Percentiles rank a stretch among this genome's conserved stretches.
These are phyloP conservation scores for Pachysandra terminalis DNA, from an alignment of 164 flowering plant genomes.

Conservation along the genomic window DNA sequence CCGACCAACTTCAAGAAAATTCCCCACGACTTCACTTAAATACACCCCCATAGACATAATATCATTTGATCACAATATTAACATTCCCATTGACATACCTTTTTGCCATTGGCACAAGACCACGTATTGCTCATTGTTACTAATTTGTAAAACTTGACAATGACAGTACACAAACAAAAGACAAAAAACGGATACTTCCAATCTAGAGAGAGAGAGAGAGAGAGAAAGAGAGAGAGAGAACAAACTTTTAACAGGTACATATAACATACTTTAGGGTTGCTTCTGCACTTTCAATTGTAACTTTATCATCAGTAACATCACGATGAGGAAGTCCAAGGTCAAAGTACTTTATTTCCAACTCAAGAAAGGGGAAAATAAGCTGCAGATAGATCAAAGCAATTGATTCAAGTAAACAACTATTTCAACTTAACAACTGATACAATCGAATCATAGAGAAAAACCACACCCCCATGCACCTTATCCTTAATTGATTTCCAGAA, in stretches of 20 bases:
- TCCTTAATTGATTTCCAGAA: constrained; percentile 87
- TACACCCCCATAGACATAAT: no score
- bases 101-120: no score
- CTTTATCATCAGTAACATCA: constrained; percentile 95
- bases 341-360: constrained; percentile 92
- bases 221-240: no score
- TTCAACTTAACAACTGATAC: background rate
- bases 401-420: background rate
- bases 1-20: no score
- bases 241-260: background rate
- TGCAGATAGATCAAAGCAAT: constrained; percentile 25
- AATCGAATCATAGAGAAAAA: background rate
- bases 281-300: constrained; percentile 97
- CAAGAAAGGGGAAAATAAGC: constrained; percentile 91
- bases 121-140: no score
- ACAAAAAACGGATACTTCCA: no score
- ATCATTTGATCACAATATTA: no score
- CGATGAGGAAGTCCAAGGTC: constrained; percentile 91
- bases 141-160: no score
- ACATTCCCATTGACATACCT: no score
- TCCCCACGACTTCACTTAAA: no score
- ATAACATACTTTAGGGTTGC: constrained; percentile 85
- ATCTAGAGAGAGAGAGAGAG: no score
- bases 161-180: no score
- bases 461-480: constrained; percentile 45